These are phyloP conservation scores for Glycyrrhiza uralensis DNA, from an alignment of 306 rosid genomes.

Conservation along the genomic window DNA sequence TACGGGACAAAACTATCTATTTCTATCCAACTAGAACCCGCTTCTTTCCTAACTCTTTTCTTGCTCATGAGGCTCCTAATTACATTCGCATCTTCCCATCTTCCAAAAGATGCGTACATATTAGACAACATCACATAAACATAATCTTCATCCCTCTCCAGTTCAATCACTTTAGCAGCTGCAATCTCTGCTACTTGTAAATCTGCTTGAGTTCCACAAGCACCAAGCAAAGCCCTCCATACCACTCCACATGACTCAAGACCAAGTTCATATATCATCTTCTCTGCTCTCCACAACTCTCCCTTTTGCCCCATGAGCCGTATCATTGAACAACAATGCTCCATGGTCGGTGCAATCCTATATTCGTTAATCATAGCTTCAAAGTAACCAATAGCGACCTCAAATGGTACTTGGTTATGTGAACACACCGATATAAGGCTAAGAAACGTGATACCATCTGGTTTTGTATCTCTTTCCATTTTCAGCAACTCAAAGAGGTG, in stretches of 20 bases:
- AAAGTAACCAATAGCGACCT: conserved; percentile 35
- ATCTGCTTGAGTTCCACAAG: conserved; percentile 47
- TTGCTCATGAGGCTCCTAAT: conserved; percentile 52
- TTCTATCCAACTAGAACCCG: conserved; percentile 61
- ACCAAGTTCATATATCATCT: conserved; percentile 53
- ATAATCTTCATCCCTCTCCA: conserved; percentile 51
- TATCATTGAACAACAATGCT: conserved; percentile 69
- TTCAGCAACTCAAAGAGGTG: conserved; percentile 48
- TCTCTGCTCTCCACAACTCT: conserved; percentile 47
- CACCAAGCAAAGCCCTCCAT: conserved; percentile 72
- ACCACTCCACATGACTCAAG: conserved; percentile 47
- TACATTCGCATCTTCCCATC: conserved; percentile 62
- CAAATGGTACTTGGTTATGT: conserved; percentile 43
- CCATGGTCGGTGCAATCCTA: conserved; percentile 49
- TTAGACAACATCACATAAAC: conserved; percentile 61
- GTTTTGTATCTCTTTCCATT: conserved; percentile 39
- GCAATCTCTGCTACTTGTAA: conserved; percentile 49
- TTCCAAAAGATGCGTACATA: conserved; percentile 51
- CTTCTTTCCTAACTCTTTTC: conserved; percentile 52
- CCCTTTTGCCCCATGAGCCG: conserved; percentile 71
- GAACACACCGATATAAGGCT: conserved; percentile 56
- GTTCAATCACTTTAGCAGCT: conserved; percentile 55
- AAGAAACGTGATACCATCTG: conserved; percentile 70
- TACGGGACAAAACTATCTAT: conserved; percentile 17
- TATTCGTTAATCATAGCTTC: conserved; percentile 48